Conservation (phyloP, 192 early-diverging fungal genomes). For the Geranomyces variabilis region DNA sequence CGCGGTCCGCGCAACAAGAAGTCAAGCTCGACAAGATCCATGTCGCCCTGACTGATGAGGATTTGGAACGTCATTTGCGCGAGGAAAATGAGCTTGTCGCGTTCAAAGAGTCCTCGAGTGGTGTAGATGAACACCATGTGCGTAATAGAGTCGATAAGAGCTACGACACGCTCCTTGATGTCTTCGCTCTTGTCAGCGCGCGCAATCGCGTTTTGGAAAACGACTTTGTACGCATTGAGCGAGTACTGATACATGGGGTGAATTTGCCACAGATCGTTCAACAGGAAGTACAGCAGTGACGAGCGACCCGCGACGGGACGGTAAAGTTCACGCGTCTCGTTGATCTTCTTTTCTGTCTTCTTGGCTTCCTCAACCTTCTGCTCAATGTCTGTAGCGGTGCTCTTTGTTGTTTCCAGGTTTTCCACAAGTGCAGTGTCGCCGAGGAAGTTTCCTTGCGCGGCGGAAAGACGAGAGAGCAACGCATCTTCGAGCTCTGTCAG, state of each 20-base stretch:
- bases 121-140: constrained; percentile 67
- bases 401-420: constrained; percentile 66
- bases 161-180: constrained; percentile 60
- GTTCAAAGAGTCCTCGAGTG: constrained; percentile 64
- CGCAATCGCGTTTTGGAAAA: constrained; percentile 65
- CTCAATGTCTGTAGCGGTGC: constrained; percentile 68
- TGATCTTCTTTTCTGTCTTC: constrained; percentile 69
- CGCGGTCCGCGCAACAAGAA: constrained; percentile 60
- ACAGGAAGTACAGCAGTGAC: constrained; percentile 64
- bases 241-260: constrained; percentile 76
- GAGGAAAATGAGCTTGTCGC: constrained; percentile 66
- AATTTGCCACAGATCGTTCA: constrained; percentile 70
- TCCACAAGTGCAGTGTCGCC: constrained; percentile 70
- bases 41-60: constrained; percentile 55
- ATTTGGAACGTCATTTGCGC: constrained; percentile 74
- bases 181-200: constrained; percentile 63
- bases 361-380: constrained; percentile 68
- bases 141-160: constrained; percentile 66
- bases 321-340: constrained; percentile 69
- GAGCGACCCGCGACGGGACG: constrained; percentile 68
- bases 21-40: constrained; percentile 62
- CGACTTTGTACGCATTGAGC: constrained; percentile 69
- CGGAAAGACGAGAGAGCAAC: constrained; percentile 58
- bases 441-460: constrained; percentile 68
- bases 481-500: constrained; percentile 68